Evolutionary conservation across 768 basidiomycete species (phyloP).

Genomic region (Cubamyces lactineus): DNA sequence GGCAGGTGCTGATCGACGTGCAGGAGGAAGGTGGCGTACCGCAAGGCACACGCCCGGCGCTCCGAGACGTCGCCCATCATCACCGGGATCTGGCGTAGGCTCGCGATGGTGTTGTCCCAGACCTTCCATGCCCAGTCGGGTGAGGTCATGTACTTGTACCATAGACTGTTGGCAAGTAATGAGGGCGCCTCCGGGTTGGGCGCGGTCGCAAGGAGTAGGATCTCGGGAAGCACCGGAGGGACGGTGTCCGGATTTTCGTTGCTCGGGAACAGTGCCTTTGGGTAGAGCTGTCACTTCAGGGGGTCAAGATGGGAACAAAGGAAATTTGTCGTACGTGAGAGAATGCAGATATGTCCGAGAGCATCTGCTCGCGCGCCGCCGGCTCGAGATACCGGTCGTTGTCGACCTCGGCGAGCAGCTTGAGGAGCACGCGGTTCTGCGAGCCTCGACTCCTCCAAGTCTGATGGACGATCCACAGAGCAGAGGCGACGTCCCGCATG

Average conservation of each 20-base stretch:
- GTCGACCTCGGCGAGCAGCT: constrained; percentile 67
- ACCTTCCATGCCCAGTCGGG: constrained; percentile 79
- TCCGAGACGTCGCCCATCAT: constrained; percentile 52
- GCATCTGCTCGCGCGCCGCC: constrained; percentile 60
- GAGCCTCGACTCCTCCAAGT: constrained; percentile 65
- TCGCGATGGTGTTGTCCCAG: constrained; percentile 82
- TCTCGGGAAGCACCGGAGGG: constrained; percentile 57
- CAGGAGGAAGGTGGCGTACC: constrained; percentile 72
- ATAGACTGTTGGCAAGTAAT: constrained; percentile 72
- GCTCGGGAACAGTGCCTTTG: constrained; percentile 46
- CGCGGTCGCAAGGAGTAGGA: constrained; percentile 65
- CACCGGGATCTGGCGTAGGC: constrained; percentile 66
- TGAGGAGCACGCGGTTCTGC: constrained; percentile 66
- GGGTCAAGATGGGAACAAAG: background rate
- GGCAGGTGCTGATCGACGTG: constrained; percentile 81
- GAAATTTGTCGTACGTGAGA: constrained; percentile 50
- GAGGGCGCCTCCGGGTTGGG: constrained; percentile 62
- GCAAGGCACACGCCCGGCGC: constrained; percentile 57
- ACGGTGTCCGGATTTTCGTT: constrained; percentile 39
- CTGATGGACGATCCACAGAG: constrained; percentile 65
- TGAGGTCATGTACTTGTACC: constrained; percentile 81
- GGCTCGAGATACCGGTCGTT: constrained; percentile 57
- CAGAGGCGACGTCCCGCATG: constrained; percentile 54
- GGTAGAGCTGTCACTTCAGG: background rate
- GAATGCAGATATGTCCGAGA: constrained; percentile 61